Evolutionary conservation across 257 asterid species (phyloP).

Genomic region (Lithospermum erythrorhizon): DNA sequence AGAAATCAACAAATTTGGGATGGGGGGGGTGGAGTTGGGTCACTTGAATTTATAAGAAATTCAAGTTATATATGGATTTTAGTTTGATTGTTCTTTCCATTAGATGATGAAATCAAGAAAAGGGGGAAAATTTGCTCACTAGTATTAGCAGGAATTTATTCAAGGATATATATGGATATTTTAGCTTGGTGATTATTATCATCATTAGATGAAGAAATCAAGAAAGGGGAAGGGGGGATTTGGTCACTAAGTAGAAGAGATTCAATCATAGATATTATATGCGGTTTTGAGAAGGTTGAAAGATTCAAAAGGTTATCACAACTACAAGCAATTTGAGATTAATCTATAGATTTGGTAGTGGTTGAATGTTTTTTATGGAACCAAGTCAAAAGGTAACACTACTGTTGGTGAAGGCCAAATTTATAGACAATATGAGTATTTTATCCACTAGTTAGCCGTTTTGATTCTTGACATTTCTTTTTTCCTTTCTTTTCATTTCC

Average conservation of each 20-base stretch:
- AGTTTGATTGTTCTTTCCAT: too few species aligned
- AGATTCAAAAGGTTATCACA: background rate
- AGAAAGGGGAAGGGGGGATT: background rate
- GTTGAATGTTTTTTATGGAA: background rate
- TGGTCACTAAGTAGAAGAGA: background rate
- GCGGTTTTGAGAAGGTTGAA: background rate
- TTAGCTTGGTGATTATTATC: slow-evolving; percentile 12
- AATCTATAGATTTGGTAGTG: background rate
- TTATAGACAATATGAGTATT: background rate
- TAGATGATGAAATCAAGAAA: too few species aligned
- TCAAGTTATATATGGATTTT: too few species aligned
- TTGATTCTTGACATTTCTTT: too few species aligned
- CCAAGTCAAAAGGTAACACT: background rate
- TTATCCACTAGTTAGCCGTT: too few species aligned
- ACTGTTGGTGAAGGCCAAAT: background rate
- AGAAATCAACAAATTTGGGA: background rate
- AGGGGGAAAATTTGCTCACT: too few species aligned
- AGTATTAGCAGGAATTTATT: too few species aligned
- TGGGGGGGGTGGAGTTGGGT: background rate
- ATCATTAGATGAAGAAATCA: slow-evolving; percentile 3
- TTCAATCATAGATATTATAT: too few species aligned
- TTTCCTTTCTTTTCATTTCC: too few species aligned
- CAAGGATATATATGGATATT: too few species aligned
- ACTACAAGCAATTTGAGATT: background rate
- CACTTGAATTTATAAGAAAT: too few species aligned